These are phyloP conservation scores for Erigeron philadelphicus DNA, from an alignment of 140 eudicot species.

Conservation along the genomic window DNA sequence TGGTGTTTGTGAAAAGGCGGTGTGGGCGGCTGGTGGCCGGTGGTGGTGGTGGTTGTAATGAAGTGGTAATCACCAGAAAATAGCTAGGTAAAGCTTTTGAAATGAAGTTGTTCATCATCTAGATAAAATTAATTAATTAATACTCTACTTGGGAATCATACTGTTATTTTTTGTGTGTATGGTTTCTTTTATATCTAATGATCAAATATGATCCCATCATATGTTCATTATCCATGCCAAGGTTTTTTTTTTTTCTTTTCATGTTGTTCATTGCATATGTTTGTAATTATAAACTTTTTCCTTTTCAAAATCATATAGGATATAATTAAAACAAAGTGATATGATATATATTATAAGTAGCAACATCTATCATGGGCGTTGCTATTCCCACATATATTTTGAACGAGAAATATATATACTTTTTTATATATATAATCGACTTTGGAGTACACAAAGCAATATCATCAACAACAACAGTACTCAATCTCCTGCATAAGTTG, in stretches of 20 bases:
- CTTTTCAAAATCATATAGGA: background rate
- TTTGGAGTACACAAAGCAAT: too few species aligned
- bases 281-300: constrained; percentile 4
- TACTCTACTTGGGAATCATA: constrained; percentile 30
- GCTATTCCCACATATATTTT: too few species aligned
- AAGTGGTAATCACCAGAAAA: constrained; percentile 4
- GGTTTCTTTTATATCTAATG: constrained; percentile 38
- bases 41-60: constrained; percentile 17
- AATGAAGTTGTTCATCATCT: constrained; percentile 24
- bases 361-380: too few species aligned
- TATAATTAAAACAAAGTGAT: too few species aligned
- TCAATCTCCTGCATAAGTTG: too few species aligned
- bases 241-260: background rate
- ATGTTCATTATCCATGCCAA: constrained; percentile 20
- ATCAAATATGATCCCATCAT: constrained; percentile 25
- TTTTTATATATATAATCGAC: too few species aligned
- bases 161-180: constrained; percentile 41
- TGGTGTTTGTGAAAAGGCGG: background rate
- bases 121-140: constrained; percentile 17
- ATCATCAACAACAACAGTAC: too few species aligned
- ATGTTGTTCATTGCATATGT: background rate
- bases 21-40: background rate
- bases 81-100: constrained; percentile 38
- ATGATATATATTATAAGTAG: too few species aligned
- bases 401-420: too few species aligned